Percentiles rank a stretch among this genome's conserved stretches.
These are phyloP conservation scores for Carpinus viminea DNA, from an alignment of 306 rosid genomes.

Conservation along the genomic window DNA sequence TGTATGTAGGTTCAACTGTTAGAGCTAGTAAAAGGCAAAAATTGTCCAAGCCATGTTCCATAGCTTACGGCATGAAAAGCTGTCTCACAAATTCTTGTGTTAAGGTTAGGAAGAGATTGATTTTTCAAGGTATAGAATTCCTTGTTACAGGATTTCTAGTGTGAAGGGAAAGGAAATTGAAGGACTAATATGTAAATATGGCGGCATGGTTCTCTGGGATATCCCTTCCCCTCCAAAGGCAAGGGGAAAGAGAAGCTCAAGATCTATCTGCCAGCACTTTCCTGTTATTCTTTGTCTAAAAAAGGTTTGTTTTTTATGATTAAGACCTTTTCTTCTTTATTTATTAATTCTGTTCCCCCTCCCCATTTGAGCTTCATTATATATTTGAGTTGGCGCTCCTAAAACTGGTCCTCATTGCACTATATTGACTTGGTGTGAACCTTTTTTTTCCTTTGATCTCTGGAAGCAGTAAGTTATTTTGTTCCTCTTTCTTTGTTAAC, in stretches of 20 bases:
- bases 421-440: neutral
- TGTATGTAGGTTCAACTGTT: conserved; percentile 54
- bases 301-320: conserved; percentile 56
- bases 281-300: conserved; percentile 70
- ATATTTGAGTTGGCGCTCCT: neutral
- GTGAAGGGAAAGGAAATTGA: conserved; percentile 61
- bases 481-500: neutral
- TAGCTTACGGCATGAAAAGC: conserved; percentile 28
- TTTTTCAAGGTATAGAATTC: conserved; percentile 73
- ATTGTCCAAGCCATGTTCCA: conserved; percentile 33
- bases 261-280: conserved; percentile 34
- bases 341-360: neutral
- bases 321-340: conserved; percentile 13
- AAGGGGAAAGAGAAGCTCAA: conserved; percentile 46
- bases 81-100: conserved; percentile 35
- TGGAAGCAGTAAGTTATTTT: neutral
- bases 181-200: conserved; percentile 62
- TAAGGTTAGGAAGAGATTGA: conserved; percentile 38
- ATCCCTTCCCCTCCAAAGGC: conserved; percentile 64
- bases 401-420: neutral
- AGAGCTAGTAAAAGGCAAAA: conserved; percentile 40
- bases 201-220: conserved; percentile 68
- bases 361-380: neutral
- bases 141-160: conserved; percentile 77
- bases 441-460: neutral